A percentile compares a stretch with the other conserved stretches of the same genome.
Evolutionary conservation across 352 stramenopile genomes (phyloP).

Genomic region (Phytophthora sp.): DNA sequence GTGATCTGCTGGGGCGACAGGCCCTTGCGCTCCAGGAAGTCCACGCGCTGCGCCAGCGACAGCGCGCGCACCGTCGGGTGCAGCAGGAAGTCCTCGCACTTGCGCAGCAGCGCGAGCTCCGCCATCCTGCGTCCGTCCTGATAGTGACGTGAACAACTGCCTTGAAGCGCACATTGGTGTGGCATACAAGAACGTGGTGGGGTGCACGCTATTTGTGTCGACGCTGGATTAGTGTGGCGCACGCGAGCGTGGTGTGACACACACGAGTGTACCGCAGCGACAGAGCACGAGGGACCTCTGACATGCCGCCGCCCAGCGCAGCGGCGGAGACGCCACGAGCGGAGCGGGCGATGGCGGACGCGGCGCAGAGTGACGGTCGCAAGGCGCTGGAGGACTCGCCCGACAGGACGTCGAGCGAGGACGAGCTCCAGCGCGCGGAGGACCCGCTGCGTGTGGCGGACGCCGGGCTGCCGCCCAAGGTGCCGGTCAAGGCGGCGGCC

Average conservation of each 20-base stretch:
- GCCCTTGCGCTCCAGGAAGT: conserved; percentile 79
- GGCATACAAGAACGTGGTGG: too few relatives aligned
- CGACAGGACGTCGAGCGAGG: conserved; percentile 26
- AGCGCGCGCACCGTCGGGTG: conserved; percentile 66
- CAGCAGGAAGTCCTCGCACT: conserved; percentile 74
- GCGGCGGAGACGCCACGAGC: too few relatives aligned
- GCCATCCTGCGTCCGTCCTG: too few relatives aligned
- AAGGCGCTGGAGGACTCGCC: conserved; percentile 8
- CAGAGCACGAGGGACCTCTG: too few relatives aligned
- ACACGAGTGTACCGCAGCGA: too few relatives aligned
- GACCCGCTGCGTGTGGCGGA: too few relatives aligned
- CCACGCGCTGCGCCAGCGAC: conserved; percentile 72
- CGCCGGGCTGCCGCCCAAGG: not conserved
- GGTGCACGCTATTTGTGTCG: too few relatives aligned
- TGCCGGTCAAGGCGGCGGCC: not conserved
- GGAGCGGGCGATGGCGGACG: not conserved
- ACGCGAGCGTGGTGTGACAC: too few relatives aligned
- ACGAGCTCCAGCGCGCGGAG: conserved; percentile 6
- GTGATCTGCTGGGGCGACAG: conserved; percentile 74
- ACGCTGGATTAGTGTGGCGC: too few relatives aligned
- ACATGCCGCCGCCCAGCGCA: too few relatives aligned
- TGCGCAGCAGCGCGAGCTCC: conserved; percentile 45
- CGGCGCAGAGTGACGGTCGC: conserved; percentile 16
- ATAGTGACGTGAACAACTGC: too few relatives aligned
- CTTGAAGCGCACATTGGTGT: too few relatives aligned